Conservation (phyloP, 768 basidiomycete genomes). For the Leccinum pellstonianum region DNA sequence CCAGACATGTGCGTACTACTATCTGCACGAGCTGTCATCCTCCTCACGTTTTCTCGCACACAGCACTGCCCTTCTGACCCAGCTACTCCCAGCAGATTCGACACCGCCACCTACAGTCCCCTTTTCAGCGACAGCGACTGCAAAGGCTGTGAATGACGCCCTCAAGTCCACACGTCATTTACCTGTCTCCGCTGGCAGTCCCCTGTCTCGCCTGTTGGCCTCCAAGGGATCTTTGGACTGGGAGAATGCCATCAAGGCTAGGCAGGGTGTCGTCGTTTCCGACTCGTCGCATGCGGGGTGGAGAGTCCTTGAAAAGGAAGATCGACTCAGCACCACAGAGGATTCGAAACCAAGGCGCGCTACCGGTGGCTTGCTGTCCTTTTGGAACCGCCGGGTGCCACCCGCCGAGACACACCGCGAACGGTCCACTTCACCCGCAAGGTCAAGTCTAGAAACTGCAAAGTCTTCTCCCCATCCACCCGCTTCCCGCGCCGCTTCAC, state of each 20-base stretch:
- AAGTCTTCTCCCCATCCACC: constrained; percentile 13
- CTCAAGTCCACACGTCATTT: constrained; percentile 64
- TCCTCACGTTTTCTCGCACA: not conserved
- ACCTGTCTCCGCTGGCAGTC: constrained; percentile 54
- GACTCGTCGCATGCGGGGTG: constrained; percentile 68
- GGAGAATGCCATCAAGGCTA: constrained; percentile 65
- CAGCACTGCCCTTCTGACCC: constrained; percentile 42
- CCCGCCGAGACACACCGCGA: constrained; percentile 23
- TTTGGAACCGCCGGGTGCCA: constrained; percentile 55
- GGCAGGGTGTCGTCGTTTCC: constrained; percentile 40
- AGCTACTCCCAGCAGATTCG: constrained; percentile 51
- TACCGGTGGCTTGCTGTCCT: constrained; percentile 63
- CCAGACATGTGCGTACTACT: constrained; percentile 54
- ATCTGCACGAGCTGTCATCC: not conserved
- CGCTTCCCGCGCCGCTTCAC: constrained; percentile 16
- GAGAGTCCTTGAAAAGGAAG: constrained; percentile 65
- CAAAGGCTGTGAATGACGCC: constrained; percentile 58
- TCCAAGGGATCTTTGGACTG: constrained; percentile 76
- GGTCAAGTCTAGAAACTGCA: constrained; percentile 32
- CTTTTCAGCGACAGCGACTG: constrained; percentile 55
- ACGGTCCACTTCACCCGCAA: constrained; percentile 24
- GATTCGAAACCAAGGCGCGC: constrained; percentile 48
- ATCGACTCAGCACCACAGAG: constrained; percentile 30
- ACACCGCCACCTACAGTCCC: constrained; percentile 47
- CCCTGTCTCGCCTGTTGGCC: constrained; percentile 65